These are phyloP conservation scores for Luvunga scandens DNA, from an alignment of 345 rosid species.

Conservation along the genomic window DNA sequence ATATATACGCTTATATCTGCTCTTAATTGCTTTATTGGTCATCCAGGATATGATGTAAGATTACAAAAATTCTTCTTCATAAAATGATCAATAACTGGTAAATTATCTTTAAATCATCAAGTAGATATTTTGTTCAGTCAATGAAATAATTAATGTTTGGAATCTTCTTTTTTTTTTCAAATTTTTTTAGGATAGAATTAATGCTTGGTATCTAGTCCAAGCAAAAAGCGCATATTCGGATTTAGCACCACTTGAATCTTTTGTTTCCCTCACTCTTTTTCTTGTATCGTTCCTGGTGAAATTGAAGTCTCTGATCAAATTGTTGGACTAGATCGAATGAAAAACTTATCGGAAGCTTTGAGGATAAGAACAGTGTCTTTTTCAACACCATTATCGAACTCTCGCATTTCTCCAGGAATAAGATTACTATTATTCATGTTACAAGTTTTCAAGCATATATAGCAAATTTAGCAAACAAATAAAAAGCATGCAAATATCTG, in stretches of 20 bases:
- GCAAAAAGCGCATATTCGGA: not conserved
- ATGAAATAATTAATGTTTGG: too few species aligned
- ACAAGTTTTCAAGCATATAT: not conserved
- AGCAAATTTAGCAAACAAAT: not conserved
- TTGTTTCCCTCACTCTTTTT: not conserved
- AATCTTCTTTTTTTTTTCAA: too few species aligned
- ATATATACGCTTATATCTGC: too few species aligned
- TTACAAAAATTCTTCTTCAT: not conserved
- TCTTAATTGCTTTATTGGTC: not conserved
- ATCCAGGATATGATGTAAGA: not conserved
- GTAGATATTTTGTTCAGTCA: too few species aligned
- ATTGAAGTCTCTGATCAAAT: not conserved
- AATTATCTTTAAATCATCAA: too few species aligned
- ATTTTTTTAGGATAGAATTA: too few species aligned
- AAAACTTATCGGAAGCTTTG: not conserved
- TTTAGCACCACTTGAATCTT: not conserved
- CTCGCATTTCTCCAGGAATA: not conserved
- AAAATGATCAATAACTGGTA: too few species aligned
- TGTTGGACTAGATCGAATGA: not conserved
- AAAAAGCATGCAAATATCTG: not conserved
- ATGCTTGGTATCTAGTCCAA: not conserved
- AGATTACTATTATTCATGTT: not conserved
- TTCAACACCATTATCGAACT: slow-evolving; percentile 7
- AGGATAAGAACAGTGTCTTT: slow-evolving; percentile 27
- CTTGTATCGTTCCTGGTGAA: not conserved